Conservation (phyloP, 768 basidiomycete genomes). For the Russula olivacea region DNA sequence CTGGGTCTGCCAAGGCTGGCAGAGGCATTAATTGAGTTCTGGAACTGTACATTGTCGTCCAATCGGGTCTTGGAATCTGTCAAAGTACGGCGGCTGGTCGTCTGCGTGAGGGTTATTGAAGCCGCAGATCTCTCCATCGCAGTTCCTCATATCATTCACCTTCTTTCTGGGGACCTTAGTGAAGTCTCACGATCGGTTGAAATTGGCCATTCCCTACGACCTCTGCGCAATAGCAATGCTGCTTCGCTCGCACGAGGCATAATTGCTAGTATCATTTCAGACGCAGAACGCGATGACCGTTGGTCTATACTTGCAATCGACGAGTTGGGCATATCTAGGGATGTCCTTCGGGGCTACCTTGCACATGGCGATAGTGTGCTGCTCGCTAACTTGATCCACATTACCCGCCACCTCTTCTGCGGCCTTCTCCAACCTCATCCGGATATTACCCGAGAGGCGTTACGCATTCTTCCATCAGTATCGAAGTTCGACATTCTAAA, state of each 20-base stretch:
- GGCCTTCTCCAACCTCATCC: background rate
- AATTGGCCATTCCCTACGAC: background rate
- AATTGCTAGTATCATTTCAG: background rate
- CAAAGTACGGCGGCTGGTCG: background rate
- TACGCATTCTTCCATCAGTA: background rate
- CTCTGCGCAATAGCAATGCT: too few relatives aligned
- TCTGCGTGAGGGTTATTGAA: background rate
- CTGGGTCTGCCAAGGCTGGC: background rate
- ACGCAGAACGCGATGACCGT: background rate
- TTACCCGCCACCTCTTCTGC: background rate
- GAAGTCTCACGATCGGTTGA: background rate
- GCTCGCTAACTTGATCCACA: conserved; percentile 6
- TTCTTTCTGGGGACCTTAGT: background rate
- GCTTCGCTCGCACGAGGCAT: background rate
- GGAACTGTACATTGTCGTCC: background rate
- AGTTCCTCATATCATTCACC: background rate
- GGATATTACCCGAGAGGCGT: background rate
- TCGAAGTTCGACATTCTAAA: background rate
- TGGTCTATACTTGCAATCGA: background rate
- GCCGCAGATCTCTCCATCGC: background rate
- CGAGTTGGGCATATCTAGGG: background rate
- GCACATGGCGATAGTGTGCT: background rate
- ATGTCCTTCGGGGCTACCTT: background rate
- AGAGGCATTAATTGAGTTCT: background rate
- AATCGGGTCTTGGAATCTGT: background rate